phyloP scores from a whole-genome alignment of 352 stramenopile genomes.

The Phytophthora pisi region DNA sequence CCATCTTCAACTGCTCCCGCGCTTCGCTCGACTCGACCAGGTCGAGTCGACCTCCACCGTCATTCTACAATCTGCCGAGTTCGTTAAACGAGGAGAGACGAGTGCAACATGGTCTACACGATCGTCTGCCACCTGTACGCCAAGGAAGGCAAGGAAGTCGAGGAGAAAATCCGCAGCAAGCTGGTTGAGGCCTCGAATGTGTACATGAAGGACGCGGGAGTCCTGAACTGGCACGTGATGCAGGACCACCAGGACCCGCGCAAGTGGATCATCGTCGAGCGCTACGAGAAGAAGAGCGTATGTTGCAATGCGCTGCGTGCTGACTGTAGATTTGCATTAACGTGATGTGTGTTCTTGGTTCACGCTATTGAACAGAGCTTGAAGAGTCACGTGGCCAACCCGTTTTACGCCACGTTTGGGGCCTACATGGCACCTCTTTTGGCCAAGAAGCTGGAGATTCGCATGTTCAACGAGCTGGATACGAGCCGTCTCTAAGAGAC shows the following conservation, averaged over 20 bases:
- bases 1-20: too few species aligned
- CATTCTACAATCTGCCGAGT: conserved; percentile 14
- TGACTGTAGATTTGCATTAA: not conserved
- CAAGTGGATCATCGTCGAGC: conserved; percentile 38
- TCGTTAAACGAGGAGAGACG: not conserved
- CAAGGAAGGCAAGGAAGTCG: conserved; percentile 34
- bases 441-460: conserved; percentile 27
- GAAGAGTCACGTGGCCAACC: conserved; percentile 32
- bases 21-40: too few species aligned
- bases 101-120: conserved; percentile 33
- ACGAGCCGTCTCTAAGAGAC: conserved; percentile 20
- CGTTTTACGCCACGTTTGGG: conserved; percentile 32
- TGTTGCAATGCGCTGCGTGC: not conserved
- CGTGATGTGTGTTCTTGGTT: not conserved
- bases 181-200: conserved; percentile 32
- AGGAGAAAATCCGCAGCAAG: conserved; percentile 34
- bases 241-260: conserved; percentile 28
- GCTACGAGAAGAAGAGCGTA: conserved; percentile 30
- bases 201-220: conserved; percentile 29
- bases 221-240: conserved; percentile 33
- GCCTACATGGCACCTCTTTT: conserved; percentile 26
- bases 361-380: conserved; percentile 21
- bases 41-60: not conserved
- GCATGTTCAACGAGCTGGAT: conserved; percentile 31
- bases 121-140: conserved; percentile 31